phyloP scores from a whole-genome alignment of 2,329 filamentous ascomycete genomes.

The Aschersonia sp. region DNA sequence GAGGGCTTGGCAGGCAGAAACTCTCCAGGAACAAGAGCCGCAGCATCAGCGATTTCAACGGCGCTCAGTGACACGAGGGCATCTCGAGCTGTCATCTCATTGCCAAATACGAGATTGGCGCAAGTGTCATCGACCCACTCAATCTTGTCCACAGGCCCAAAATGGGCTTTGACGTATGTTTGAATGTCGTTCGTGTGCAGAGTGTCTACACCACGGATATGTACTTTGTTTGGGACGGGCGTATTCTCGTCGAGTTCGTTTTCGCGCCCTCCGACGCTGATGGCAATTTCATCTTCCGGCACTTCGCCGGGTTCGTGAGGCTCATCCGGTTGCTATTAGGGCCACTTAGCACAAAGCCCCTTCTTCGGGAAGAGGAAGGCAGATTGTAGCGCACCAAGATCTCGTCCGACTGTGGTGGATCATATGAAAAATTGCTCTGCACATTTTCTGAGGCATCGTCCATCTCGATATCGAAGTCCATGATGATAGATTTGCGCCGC shows the following conservation, averaged over 20 bases:
- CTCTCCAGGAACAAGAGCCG: conserved; percentile 45
- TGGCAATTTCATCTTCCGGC: conserved; percentile 16
- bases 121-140: conserved; percentile 96
- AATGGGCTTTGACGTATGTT: conserved; percentile 58
- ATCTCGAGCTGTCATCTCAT: conserved; percentile 34
- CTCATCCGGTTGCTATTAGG: conserved; percentile 18
- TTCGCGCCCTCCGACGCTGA: not conserved
- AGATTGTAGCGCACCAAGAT: conserved; percentile 16
- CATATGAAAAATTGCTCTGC: conserved; percentile 12
- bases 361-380: not conserved
- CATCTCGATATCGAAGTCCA: conserved; percentile 64
- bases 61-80: conserved; percentile 39
- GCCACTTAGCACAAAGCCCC: not conserved
- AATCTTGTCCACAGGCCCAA: conserved; percentile 43
- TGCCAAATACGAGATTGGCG: conserved; percentile 69
- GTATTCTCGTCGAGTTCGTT: conserved; percentile 11
- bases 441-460: conserved; percentile 37
- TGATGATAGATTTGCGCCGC: conserved; percentile 12
- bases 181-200: conserved; percentile 71
- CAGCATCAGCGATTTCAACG: conserved; percentile 35
- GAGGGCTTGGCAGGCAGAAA: conserved; percentile 56
- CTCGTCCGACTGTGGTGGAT: conserved; percentile 17
- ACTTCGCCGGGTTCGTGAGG: conserved; percentile 23
- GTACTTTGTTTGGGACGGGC: conserved; percentile 45
- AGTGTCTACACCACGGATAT: conserved; percentile 70